Evolutionary conservation across 129 eudicot genomes (phyloP), one percentile per base, ranked within the genome.

Genomic region (Gnaphalium uliginosum): DNA sequence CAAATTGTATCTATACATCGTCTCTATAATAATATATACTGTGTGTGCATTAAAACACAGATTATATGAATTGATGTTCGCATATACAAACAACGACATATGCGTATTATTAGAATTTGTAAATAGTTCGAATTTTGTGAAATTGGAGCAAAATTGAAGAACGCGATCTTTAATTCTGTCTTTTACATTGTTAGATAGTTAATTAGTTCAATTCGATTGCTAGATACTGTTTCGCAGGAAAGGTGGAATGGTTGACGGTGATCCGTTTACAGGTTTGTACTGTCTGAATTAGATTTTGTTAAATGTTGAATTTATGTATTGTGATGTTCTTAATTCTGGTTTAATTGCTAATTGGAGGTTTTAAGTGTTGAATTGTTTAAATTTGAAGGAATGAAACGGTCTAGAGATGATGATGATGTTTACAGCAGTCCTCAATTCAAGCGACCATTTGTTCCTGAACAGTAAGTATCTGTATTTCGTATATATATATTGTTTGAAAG

Each of bases 391-490:
- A 74, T 68, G 85, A 73, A 80, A 83, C 89, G 90, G 91, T 84
- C 84, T 91, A 90, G 98, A 91, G 84, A 87, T 74, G 81, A 86
- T 76, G 98, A 88, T 69, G 96, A 86, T 79, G 87, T 62, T 32
- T 85, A 68, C 56, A 43, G 58, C 84, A 84, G 85, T 75, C 74
- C 91, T 77, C 93, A 88, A 79, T 78, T 83, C 62, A 88, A 85
- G 79, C 85, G 85, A 26, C 83, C 96, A 8, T 33, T 85, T n/a
- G 83, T 81, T 37, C 86, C 83, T 39, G 96, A 93, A 76, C 78
- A 78, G 98, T 93, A 79, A 48, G 77, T 77, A 48, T 57, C 19
- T 65, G 19, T 17, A 17, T 29, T 23, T 59, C 5, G 8, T 61
- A 2, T 60, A 11, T 29, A 26, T 1, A 0, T 61, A 37, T 69